These are phyloP conservation scores for Trichosporon asahii DNA, from an alignment of 1,284 basidiomycete genomes.

Conservation along the genomic window DNA sequence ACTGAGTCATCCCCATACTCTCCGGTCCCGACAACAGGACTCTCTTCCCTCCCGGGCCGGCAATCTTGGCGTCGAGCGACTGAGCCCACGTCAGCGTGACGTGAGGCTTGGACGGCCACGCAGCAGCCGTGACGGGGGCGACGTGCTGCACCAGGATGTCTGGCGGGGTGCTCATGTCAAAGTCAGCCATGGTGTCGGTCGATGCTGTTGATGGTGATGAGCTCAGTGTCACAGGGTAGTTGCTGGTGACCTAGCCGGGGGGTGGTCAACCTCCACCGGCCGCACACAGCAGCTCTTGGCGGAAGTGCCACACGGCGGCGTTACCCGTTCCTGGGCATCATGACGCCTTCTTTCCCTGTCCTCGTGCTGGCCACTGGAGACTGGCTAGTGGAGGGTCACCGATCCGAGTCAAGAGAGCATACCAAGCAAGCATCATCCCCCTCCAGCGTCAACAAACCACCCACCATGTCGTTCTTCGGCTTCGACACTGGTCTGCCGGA, in stretches of 20 bases:
- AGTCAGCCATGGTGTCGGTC: not conserved
- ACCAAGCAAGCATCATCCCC: not conserved
- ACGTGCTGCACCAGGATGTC: conserved; percentile 20
- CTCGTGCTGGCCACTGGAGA: not conserved
- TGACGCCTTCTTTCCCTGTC: not conserved
- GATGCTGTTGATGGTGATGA: not conserved
- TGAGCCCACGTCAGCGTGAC: conserved; percentile 92
- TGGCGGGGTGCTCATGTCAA: conserved; percentile 10
- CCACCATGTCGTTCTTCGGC: conserved; percentile 52
- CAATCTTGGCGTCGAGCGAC: conserved; percentile 89
- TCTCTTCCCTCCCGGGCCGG: conserved; percentile 68
- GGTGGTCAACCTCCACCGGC: not conserved
- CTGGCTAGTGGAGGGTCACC: not conserved
- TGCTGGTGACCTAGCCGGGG: not conserved
- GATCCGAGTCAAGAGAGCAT: not conserved
- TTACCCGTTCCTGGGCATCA: conserved; percentile 7
- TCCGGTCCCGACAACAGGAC: conserved; percentile 78
- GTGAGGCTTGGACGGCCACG: conserved; percentile 31
- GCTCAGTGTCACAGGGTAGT: not conserved
- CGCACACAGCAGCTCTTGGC: no score
- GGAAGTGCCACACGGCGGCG: conserved; percentile 10
- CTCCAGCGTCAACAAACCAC: not conserved
- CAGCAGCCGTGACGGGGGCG: conserved; percentile 8
- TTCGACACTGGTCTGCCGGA: conserved; percentile 50
- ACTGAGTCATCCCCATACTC: conserved; percentile 93